A percentile compares a stretch with the other conserved stretches of the same genome.
These are phyloP conservation scores for Dothistroma septosporum DNA, from an alignment of 2,329 filamentous ascomycete genomes.

Conservation along the genomic window DNA sequence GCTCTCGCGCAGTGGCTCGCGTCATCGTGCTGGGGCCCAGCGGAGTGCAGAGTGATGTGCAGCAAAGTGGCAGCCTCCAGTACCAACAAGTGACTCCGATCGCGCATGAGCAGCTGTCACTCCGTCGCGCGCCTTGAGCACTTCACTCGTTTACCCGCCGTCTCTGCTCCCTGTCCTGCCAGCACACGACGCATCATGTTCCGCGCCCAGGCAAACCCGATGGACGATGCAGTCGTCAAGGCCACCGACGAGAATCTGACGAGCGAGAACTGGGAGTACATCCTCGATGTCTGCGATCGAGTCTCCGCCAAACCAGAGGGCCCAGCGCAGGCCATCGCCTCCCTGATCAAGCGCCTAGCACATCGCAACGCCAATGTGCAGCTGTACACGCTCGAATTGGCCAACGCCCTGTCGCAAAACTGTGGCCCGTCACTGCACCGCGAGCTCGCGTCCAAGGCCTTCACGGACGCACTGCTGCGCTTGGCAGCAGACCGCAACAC, in stretches of 20 bases:
- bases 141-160: background rate
- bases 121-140: background rate
- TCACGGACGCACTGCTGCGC: slow-evolving; percentile 87
- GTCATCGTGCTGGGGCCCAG: background rate
- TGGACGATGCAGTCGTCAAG: slow-evolving; percentile 48
- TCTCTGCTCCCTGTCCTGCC: slow-evolving; percentile 4
- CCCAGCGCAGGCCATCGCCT: slow-evolving; percentile 60
- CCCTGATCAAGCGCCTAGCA: slow-evolving; percentile 85
- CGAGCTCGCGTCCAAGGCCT: slow-evolving; percentile 84
- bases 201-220: slow-evolving; percentile 10
- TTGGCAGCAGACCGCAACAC: slow-evolving; percentile 91
- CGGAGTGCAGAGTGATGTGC: background rate
- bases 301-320: slow-evolving; percentile 35
- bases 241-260: slow-evolving; percentile 98
- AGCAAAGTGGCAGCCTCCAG: background rate
- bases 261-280: slow-evolving; percentile 71
- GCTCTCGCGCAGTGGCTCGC: background rate
- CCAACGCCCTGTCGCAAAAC: slow-evolving; percentile 87
- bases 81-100: background rate
- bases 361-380: slow-evolving; percentile 96
- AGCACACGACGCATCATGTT: slow-evolving; percentile 12
- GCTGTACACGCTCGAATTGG: slow-evolving; percentile 90
- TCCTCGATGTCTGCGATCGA: slow-evolving; percentile 48
- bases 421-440: slow-evolving; percentile 82
- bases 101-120: background rate